Evolutionary conservation across 345 rosid genomes (phyloP), one percentile per base, ranked within the genome.

Genomic region (Euphorbia tirucalli): DNA sequence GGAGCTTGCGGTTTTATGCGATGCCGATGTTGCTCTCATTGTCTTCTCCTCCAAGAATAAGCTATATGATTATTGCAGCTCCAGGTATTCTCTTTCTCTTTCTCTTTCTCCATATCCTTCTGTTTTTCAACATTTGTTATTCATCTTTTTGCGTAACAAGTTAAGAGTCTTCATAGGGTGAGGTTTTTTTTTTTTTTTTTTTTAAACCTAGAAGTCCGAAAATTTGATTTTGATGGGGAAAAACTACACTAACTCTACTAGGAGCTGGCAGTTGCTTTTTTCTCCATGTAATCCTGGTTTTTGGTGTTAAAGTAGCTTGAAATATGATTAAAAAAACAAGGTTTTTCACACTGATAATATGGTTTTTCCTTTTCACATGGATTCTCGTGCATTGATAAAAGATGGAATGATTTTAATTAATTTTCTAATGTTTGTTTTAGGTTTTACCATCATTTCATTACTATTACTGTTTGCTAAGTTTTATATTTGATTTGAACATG

Each of bases 1-100:
- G 60, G 78, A 74, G 72, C 78, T 74, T 50, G 41, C 78, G 11
- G 78, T 74, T 68, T 72, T 74, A 0, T 74, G 78, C 11, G 78
- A 74, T 52, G 78, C 78, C 30, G 78, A 74, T 68, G 78, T 74
- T 39, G 78, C 68, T 61, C 68, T 74, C 10, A 68, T 74, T 41
- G 21, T 74, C 32, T 74, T 74, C 73, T 68, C 72, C 54, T 49
- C 72, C 7, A 74, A 68, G 10, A 72, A 68, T 61, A 74, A 61
- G 68, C 44, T 74, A 13, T 74, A 68, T 41, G 78, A 74, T 9
- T 74, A 49, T 43, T 61, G 68, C 68, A 74, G 57, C 78, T 68
- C 78, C 60, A 39, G 78, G 78, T 74, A 46, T 44, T 62, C 9
- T 28, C 28, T 63, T 18, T 65, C 2, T 72, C 55, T 30, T 1